These are phyloP conservation scores for Hermanozyma aechmeae DNA, from an alignment of 805 yeast genomes.

Conservation along the genomic window DNA sequence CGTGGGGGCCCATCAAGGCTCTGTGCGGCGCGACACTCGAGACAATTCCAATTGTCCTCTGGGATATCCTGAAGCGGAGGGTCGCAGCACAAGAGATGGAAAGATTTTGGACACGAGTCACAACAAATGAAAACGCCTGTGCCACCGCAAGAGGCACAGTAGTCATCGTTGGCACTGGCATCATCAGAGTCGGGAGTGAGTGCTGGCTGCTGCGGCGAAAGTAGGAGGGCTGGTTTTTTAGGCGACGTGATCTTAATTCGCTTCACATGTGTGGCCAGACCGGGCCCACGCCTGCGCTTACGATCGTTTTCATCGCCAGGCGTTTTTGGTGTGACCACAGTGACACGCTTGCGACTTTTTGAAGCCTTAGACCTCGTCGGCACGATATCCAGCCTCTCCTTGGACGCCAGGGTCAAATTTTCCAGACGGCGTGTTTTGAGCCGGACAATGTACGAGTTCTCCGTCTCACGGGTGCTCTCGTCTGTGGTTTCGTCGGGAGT, in stretches of 20 bases:
- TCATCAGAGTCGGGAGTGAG: constrained; percentile 5
- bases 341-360: constrained; percentile 8
- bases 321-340: constrained; percentile 2
- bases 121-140: constrained; percentile 88
- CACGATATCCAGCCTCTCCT: constrained; percentile 1
- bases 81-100: constrained; percentile 84
- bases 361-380: constrained; percentile 1
- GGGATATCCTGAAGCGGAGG: constrained; percentile 86
- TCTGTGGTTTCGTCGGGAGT: constrained; percentile 12
- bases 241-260: constrained; percentile 25
- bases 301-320: background rate
- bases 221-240: constrained; percentile 18
- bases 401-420: constrained; percentile 1
- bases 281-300: too few relatives aligned
- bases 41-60: constrained; percentile 85
- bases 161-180: constrained; percentile 61
- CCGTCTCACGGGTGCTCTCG: constrained; percentile 7
- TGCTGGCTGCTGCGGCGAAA: constrained; percentile 5
- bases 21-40: constrained; percentile 51
- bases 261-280: constrained; percentile 4
- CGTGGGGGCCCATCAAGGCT: constrained; percentile 13
- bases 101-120: constrained; percentile 85
- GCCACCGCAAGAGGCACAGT: constrained; percentile 84
- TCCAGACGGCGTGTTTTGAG: constrained; percentile 10
- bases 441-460: constrained; percentile 5